Base-by-base conservation (phyloP, 331 rosid species). In the Malus hybrid region DNA sequence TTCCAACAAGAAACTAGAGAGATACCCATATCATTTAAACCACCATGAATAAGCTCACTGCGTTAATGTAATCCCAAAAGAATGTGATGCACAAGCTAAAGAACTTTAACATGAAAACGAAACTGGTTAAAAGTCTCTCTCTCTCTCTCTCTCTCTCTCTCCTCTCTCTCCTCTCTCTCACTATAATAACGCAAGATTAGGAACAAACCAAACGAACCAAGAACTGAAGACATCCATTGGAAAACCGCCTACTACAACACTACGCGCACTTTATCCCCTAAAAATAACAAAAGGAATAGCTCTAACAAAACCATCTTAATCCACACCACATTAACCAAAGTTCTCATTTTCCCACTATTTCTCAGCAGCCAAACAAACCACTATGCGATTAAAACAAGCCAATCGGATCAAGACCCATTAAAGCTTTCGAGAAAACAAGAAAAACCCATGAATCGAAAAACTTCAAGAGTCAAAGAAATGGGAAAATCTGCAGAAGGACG, bases 341-440 rank as follows among this genome's bases (percentile, higher is more conserved):
- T 73, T 59, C 69, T 76, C 67, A 4, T 34, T 34, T 82, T 64
- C 68, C 42, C 63, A 61, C 79, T 10, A 34, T 44, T 44, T 60
- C 67, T 61, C 73, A 60, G 71, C 67, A 72, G 34, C 83, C 83
- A 87, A 86, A 86, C 80, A 80, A 74, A 74, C 71, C 65, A 3
- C 31, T 31, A 62, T 39, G 20, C 62, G 11, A 16, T 33, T 56
- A 46, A 72, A 55, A 65, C 27, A 74, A 63, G 39, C 5, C 8
- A 24, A 44, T 44, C 36, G 52, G 39, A 59, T 29, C 4, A 67
- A n/a, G 50, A 50, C 75, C 84, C 63, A 50, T 31, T 5, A 74
- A 76, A 70, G 76, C 62, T 77, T 73, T 66, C 34, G 32, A 73
- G 48, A 67, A 75, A 68, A 42, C 33, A 65, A 5, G 71, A 74